Evolutionary conservation across 192 early-diverging fungal species (phyloP).

Genomic region (Jimgerdemannia lactiflua): DNA sequence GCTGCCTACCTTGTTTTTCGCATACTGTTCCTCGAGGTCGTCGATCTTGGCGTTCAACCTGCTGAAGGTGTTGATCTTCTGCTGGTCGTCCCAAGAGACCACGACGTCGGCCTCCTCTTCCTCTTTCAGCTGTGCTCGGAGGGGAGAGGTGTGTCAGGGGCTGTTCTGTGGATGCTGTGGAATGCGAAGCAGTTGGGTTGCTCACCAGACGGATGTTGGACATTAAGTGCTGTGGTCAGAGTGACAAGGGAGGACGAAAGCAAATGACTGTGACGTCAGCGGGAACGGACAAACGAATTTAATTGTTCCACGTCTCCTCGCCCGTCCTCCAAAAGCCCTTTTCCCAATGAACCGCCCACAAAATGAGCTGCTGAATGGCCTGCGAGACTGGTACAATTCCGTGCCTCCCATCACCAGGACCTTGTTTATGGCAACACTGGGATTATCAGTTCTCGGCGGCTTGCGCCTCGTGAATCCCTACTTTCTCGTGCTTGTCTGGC

Average conservation of each 20-base stretch:
- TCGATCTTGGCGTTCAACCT: constrained; percentile 78
- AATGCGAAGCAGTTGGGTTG: no score
- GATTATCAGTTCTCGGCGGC: constrained; percentile 36
- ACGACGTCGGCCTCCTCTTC: constrained; percentile 86
- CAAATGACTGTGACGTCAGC: no score
- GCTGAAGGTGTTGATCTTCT: constrained; percentile 93
- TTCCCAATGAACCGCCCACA: not conserved
- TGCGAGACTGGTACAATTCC: constrained; percentile 44
- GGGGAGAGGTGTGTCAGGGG: no score
- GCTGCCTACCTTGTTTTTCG: constrained; percentile 70
- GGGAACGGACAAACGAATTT: no score
- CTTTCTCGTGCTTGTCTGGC: constrained; percentile 53
- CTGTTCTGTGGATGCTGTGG: no score
- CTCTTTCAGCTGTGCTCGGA: not conserved
- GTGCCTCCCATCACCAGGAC: constrained; percentile 60
- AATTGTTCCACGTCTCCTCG: no score
- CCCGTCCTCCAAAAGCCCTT: not conserved
- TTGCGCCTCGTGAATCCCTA: constrained; percentile 34
- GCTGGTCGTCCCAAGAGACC: constrained; percentile 97
- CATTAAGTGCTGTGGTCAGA: not conserved
- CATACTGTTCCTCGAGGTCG: constrained; percentile 74
- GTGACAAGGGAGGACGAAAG: no score
- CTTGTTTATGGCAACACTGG: constrained; percentile 47
- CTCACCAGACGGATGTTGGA: not conserved
- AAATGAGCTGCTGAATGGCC: constrained; percentile 40